These are phyloP conservation scores for Tubosaeta brunneosetosa DNA, from an alignment of 768 basidiomycete species.

Conservation along the genomic window DNA sequence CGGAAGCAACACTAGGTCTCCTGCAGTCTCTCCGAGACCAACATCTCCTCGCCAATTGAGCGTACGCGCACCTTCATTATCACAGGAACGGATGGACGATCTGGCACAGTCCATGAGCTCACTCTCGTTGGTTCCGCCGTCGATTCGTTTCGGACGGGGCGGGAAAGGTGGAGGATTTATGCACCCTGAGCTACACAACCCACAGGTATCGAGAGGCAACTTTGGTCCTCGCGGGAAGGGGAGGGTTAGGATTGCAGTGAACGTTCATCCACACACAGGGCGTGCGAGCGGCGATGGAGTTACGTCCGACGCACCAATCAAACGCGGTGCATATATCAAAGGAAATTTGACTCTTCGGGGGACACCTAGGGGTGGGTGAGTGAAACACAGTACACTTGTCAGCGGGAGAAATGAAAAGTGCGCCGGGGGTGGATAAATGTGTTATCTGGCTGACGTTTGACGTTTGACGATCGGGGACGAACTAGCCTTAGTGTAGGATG, in stretches of 20 bases:
- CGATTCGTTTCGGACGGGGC: conserved; percentile 72
- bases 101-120: conserved; percentile 46
- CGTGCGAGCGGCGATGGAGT: conserved; percentile 8
- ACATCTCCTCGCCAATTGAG: conserved; percentile 20
- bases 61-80: conserved; percentile 13
- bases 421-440: neutral
- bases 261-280: conserved; percentile 13
- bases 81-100: conserved; percentile 37
- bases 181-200: conserved; percentile 31
- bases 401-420: neutral
- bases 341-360: conserved; percentile 16
- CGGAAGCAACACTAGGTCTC: conserved; percentile 15
- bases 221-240: conserved; percentile 32
- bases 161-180: conserved; percentile 52
- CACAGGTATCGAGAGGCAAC: conserved; percentile 25
- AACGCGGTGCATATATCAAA: conserved; percentile 6
- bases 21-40: conserved; percentile 15
- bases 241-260: conserved; percentile 25
- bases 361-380: conserved; percentile 12
- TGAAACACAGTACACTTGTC: neutral
- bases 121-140: conserved; percentile 59
- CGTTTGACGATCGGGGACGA: neutral
- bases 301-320: neutral
- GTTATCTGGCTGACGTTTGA: neutral
- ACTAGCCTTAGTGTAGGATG: neutral